phyloP scores from a whole-genome alignment of 371 early-diverging fungal genomes.

The Rhizopus sp. region DNA sequence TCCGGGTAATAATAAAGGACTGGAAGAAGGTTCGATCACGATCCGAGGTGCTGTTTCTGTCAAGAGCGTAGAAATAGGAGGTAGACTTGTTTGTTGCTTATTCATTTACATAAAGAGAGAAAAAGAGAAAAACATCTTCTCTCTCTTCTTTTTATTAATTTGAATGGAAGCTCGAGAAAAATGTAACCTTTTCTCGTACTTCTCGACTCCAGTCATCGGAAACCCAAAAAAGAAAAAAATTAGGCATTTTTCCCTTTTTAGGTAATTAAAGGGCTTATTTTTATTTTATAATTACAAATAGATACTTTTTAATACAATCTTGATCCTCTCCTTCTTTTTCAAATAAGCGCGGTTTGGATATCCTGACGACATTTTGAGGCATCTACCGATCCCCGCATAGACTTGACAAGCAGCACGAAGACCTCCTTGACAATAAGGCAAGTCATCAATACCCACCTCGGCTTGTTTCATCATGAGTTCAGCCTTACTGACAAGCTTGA shows the following conservation, averaged over 20 bases:
- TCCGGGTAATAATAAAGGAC: conserved; percentile 12
- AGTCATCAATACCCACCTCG: conserved; percentile 34
- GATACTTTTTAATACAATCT: conserved; percentile 12
- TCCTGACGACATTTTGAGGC: conserved; percentile 12
- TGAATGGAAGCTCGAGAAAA: conserved; percentile 32
- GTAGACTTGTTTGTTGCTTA: conserved; percentile 14
- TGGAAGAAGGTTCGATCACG: conserved; percentile 12
- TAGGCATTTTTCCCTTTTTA: neutral
- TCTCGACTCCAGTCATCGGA: conserved; percentile 23
- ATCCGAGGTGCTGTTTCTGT: conserved; percentile 23
- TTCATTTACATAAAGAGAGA: conserved; percentile 5
- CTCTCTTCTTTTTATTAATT: conserved; percentile 10
- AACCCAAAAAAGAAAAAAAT: neutral
- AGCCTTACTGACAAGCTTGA: conserved; percentile 26
- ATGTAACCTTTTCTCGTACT: conserved; percentile 27
- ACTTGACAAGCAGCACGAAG: conserved; percentile 54
- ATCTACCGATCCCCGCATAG: conserved; percentile 52
- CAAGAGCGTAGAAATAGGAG: conserved; percentile 34
- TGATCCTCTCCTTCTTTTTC: conserved; percentile 6
- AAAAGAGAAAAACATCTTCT: conserved; percentile 10
- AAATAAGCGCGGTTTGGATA: conserved; percentile 37
- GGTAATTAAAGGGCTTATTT: neutral
- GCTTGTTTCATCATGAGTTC: conserved; percentile 30
- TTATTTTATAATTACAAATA: neutral
- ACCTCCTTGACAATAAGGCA: conserved; percentile 47